These are phyloP conservation scores for Camellia japonica DNA, from an alignment of 148 eudicot species.

Conservation along the genomic window DNA sequence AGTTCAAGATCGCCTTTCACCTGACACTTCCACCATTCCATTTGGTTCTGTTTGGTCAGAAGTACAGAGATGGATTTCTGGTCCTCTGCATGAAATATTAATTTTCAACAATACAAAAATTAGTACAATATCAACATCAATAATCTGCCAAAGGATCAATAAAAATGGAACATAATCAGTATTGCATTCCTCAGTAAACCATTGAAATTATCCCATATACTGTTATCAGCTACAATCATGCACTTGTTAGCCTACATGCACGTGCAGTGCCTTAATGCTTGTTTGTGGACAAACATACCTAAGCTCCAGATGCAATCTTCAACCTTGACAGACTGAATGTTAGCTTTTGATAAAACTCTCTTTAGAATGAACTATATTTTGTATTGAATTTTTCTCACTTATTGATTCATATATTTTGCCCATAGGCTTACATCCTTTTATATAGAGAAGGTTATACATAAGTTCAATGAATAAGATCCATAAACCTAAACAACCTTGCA, in stretches of 20 bases:
- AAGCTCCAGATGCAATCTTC: conserved; percentile 91
- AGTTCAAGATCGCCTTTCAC: conserved; percentile 86
- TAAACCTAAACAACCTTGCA: too few species aligned
- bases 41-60: conserved; percentile 74
- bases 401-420: too few species aligned
- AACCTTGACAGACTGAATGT: conserved; percentile 69
- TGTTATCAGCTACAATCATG: not conserved
- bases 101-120: not conserved
- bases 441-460: too few species aligned
- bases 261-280: not conserved
- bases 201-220: not conserved
- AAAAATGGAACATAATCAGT: not conserved
- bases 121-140: not conserved
- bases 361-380: too few species aligned
- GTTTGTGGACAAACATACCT: conserved; percentile 37
- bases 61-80: conserved; percentile 66
- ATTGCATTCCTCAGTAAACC: not conserved
- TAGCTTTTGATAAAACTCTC: too few species aligned
- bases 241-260: not conserved
- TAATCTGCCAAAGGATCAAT: not conserved
- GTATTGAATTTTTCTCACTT: too few species aligned
- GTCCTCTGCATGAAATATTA: conserved; percentile 61
- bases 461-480: too few species aligned
- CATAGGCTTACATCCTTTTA: too few species aligned
- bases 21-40: conserved; percentile 90